Evolutionary conservation across 2,329 filamentous ascomycete species (phyloP).

Genomic region (Fusarium devonianum): DNA sequence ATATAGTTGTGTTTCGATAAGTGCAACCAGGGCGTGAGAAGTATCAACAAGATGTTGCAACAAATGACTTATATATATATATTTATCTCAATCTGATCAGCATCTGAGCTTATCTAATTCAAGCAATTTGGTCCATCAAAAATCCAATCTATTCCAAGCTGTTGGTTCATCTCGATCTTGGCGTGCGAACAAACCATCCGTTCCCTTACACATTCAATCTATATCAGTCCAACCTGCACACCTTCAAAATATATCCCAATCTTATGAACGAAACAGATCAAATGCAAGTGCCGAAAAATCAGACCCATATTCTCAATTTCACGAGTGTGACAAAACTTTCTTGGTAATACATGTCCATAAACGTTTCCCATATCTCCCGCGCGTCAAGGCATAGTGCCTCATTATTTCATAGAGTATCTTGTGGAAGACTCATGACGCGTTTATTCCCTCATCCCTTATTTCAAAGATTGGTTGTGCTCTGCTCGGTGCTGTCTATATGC

Average conservation of each 20-base stretch:
- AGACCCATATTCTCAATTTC: conserved; percentile 25
- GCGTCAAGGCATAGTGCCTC: conserved; percentile 30
- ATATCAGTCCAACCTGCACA: background rate
- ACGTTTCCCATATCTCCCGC: conserved; percentile 28
- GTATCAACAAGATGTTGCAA: no score
- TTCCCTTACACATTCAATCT: background rate
- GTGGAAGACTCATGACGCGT: conserved; percentile 32
- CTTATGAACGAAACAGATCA: conserved; percentile 2
- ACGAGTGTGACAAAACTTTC: conserved; percentile 22
- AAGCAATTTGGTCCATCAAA: no score
- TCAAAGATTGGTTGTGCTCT: conserved; percentile 25
- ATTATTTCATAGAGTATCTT: conserved; percentile 32
- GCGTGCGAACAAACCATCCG: background rate
- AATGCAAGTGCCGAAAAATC: conserved; percentile 12
- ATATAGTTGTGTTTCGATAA: no score
- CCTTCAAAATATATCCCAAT: background rate
- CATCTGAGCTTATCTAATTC: no score
- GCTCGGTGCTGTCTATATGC: conserved; percentile 39
- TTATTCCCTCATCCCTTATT: conserved; percentile 22
- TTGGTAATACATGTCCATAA: conserved; percentile 41
- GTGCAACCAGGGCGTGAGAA: no score
- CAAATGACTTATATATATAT: no score
- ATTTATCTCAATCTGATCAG: no score
- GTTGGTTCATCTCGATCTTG: no score
- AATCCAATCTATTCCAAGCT: no score